Conservation (phyloP, 345 rosid genomes). For the Litchi chinensis region DNA sequence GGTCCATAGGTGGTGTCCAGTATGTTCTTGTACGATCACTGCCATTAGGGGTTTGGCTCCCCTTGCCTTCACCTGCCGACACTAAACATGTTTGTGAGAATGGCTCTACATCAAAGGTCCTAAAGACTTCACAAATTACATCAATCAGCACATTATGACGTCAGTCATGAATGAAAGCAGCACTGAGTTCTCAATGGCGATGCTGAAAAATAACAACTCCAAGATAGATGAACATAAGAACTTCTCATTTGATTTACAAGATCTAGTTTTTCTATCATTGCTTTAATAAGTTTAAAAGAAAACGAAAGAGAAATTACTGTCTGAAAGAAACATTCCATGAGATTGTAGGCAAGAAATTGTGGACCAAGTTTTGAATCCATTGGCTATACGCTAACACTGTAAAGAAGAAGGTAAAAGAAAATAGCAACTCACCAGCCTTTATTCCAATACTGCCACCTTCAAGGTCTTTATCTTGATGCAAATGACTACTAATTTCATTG, state of each 20-base stretch:
- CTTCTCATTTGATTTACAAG: not conserved
- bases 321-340: not conserved
- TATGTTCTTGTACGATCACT: conserved; percentile 76
- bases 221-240: not conserved
- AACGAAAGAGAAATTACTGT: not conserved
- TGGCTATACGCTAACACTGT: not conserved
- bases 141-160: not conserved
- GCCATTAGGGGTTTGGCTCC: conserved; percentile 29
- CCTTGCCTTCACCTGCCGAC: conserved; percentile 49
- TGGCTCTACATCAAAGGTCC: conserved; percentile 8
- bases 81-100: conserved; percentile 16
- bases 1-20: conserved; percentile 96
- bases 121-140: not conserved
- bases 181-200: not conserved
- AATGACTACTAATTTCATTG: conserved; percentile 29
- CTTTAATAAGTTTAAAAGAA: not conserved
- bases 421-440: conserved; percentile 41
- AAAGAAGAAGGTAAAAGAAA: conserved; percentile 7
- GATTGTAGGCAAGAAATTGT: not conserved
- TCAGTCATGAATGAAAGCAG: not conserved
- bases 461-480: conserved; percentile 40
- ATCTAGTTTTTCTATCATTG: not conserved
- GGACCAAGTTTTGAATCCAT: conserved; percentile 5
- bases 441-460: conserved; percentile 37
- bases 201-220: not conserved